Base-by-base conservation (phyloP, 2,329 filamentous ascomycete genomes). In the Botrytis cinerea region DNA sequence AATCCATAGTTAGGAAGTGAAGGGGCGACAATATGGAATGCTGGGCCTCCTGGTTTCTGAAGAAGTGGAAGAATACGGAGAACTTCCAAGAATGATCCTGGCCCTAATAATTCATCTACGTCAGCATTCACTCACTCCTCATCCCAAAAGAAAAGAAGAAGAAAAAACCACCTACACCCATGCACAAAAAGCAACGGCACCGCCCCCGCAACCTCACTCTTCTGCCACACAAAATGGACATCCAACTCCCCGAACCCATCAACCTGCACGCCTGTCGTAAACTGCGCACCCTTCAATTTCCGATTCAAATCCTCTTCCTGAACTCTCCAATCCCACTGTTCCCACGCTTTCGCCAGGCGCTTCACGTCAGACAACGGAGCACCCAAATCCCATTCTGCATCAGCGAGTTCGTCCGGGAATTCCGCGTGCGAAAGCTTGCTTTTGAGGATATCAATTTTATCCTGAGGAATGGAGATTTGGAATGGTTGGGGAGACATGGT, bases 151-250 rank as follows among this genome's bases (percentile, higher is more conserved):
- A 46, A 43, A 43, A 48, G 38, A 43, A 54, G 16, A 51, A 38
- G 38, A 38, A 38, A 38, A 38, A 38, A 61, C 61, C 46, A 77
- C 79, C 73, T 75, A 84, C 87, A 91, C 25, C 89, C 88, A 79
- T 91, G 89, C 22, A 86, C 82, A 80, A 91, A 90, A 3, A 91
- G 80, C 62, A 91, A 78, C 0, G 89, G 89, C 63, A 91, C 86
- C 0, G 89, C 88, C 70, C 83, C 83, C 32, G 84, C 79, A 20
- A 83, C 83, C 4, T 82, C 77, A 75, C 85, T 88, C 70, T 80
- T 85, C 77, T 89, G 84, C 80, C 90, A 88, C 2, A 93, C 80
- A 79, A 90, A 92, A 81, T 93, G 91, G 5, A 93, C 83, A 48
- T 89, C 84, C 67, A 92, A 79, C 0, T 85, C 82, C 2, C 85